A percentile compares a stretch with the other conserved stretches of the same genome.
Conservation (phyloP, 169 alveolate species). For the Cryptosporidium felis region DNA sequence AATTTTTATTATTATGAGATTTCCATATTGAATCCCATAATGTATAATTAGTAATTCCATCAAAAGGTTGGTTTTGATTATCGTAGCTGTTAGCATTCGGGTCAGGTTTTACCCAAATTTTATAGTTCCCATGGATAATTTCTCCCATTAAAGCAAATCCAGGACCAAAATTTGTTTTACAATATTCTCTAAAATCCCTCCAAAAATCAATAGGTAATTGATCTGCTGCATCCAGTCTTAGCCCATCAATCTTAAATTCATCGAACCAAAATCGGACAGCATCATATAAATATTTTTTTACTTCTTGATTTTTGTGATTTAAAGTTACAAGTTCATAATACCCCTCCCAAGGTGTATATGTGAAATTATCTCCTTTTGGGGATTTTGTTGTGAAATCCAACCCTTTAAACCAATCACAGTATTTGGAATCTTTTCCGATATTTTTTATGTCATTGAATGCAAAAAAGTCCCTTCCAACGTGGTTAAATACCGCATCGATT, state of each 20-base stretch:
- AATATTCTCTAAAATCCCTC: slow-evolving; percentile 33
- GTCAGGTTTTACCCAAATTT: slow-evolving; percentile 35
- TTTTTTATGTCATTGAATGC: slow-evolving; percentile 31
- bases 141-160: slow-evolving; percentile 52
- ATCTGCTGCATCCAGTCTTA: slow-evolving; percentile 66
- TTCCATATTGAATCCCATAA: slow-evolving; percentile 65
- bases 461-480: slow-evolving; percentile 55
- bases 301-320: slow-evolving; percentile 18
- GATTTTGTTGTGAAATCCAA: slow-evolving; percentile 34
- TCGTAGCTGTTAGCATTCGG: background rate
- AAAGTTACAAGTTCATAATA: slow-evolving; percentile 44
- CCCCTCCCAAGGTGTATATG: slow-evolving; percentile 59
- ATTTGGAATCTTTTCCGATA: slow-evolving; percentile 33
- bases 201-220: slow-evolving; percentile 44
- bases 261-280: slow-evolving; percentile 49
- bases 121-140: slow-evolving; percentile 30
- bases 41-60: slow-evolving; percentile 49
- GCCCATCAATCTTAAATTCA: slow-evolving; percentile 47
- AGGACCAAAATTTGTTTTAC: slow-evolving; percentile 47
- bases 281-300: slow-evolving; percentile 46
- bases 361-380: slow-evolving; percentile 51
- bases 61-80: slow-evolving; percentile 34
- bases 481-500: slow-evolving; percentile 61
- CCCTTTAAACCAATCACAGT: slow-evolving; percentile 51
- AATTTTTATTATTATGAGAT: slow-evolving; percentile 6